A percentile compares a stretch with the other conserved stretches of the same genome.
phyloP scores from a whole-genome alignment of 2,329 filamentous ascomycete species.

The Verticillium dahliae region DNA sequence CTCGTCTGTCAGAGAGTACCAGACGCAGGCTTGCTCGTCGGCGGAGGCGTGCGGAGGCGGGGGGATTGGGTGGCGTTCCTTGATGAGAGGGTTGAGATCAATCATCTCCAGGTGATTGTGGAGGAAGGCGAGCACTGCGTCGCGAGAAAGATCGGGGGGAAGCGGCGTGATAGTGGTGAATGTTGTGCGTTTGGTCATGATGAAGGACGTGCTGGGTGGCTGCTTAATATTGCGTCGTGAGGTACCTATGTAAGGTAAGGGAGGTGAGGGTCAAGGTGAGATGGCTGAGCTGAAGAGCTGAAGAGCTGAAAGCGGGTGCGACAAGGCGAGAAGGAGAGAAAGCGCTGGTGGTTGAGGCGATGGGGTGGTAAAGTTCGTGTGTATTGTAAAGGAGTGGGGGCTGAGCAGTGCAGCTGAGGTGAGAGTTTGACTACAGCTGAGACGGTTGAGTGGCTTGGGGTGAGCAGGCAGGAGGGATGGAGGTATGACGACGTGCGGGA shows the following conservation, averaged over 20 bases:
- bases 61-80: conserved; percentile 61
- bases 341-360: not conserved
- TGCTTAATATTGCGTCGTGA: not conserved
- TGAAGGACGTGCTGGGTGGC: conserved; percentile 10
- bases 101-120: conserved; percentile 80
- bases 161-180: conserved; percentile 78
- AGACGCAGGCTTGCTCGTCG: conserved; percentile 66
- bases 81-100: conserved; percentile 77
- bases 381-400: not conserved
- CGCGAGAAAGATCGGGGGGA: conserved; percentile 59
- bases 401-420: not conserved
- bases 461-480: not conserved
- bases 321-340: not conserved
- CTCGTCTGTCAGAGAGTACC: conserved; percentile 76
- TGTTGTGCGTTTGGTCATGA: conserved; percentile 62
- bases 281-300: not conserved
- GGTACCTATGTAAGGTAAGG: not conserved
- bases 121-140: conserved; percentile 67
- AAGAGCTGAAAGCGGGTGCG: not conserved
- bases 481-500: not conserved
- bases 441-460: not conserved
- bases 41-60: conserved; percentile 59
- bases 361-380: not conserved
- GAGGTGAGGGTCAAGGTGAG: not conserved
- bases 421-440: not conserved